Base-by-base conservation (phyloP, 164 flowering plant species). In the Amborella trichopoda region DNA sequence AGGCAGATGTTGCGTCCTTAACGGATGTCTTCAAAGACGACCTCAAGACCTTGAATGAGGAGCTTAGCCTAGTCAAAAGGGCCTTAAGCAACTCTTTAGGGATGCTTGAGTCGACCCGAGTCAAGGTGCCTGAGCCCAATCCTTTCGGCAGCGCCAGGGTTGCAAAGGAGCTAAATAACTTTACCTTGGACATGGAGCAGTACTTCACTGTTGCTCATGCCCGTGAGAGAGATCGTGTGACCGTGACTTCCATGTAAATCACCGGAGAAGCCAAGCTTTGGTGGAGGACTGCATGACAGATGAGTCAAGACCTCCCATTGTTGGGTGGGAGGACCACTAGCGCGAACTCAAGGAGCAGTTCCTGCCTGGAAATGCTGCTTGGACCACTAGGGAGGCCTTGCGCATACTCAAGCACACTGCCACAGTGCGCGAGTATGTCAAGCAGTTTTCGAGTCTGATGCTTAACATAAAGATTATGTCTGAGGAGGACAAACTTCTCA, bases 391-490 rank as follows among this genome's bases (percentile, higher is more conserved):
- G 2, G 53, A 64, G 0, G 5, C 19, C 1, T 22, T 59, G 24
- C 26, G 50, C 6, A 28, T 28, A 1, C 28, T 59, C 3, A 51
- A 23, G 23, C 55, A 56, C 1, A 42, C 21, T 0, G 46, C 42
- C 1, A 11, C 19, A 0, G 28, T 56, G 14, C 25, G 46, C 1
- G 59, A 61, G 0, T 61, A 56, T 33, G 49, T 56, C 2, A 53
- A 56, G 21, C 24, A 39, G 3, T 56, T 61, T 22, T 60, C 16
- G 1, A 56, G n/a, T n/a, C n/a, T n/a, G n/a, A n/a, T n/a, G 48
- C 11, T 65, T 13, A 44, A 65, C 4, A 52, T 65, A 9, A 32
- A 56, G 18, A 49, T 52, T 39, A 65, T 61, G 66, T 44, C 51
- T 0, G 38, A 65, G 22, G 65, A 55, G 11, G 54, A 56, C 28